Base-by-base conservation (phyloP, 1,139 yeast genomes). In the Taphrina flavorubra region DNA sequence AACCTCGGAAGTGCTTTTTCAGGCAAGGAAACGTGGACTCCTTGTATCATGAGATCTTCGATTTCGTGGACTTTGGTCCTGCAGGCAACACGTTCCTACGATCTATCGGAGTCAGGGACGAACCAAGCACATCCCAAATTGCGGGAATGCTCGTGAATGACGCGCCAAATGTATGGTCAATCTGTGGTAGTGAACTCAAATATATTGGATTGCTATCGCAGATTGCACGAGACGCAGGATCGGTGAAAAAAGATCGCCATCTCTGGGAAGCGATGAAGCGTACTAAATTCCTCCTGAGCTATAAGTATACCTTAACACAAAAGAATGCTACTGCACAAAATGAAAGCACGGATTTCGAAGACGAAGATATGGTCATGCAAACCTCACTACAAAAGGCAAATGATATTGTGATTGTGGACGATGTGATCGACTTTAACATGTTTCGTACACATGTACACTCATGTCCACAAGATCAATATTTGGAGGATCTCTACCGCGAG, bases 391-490 rank as follows among this genome's bases (percentile, higher is more conserved):
- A 57, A 14, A 16, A 37, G 11, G 78, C 79, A 0, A 55, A 72
- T 0, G 77, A 78, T 25, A 72, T 79, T 37, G 77, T 78, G n/a
- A 74, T 80, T 63, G 79, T 78, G 14, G 82, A 80, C 68, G 80
- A 80, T 65, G 78, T 80, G n/a, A 75, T 78, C 18, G 72, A 75
- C 13, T 79, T 75, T 74, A 78, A 78, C 69, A 72, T 76, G 65
- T 80, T 80, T 73, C 77, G 77, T 59, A 66, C 73, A 36, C 72
- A 74, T 14, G 68, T 80, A n/a, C 70, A 75, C 51, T 73, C 78
- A 2, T 80, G 81, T 3, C 82, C 82, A 1, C 81, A 78, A 65
- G 76, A 74, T 18, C 70, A 70, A 10, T 66, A 62, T 1, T 69
- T 80, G 13, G 82, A 80, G 67, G 60, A 49, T n/a, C 71, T 80